These are phyloP conservation scores for Acer saccharum DNA, from an alignment of 345 rosid species.

Conservation along the genomic window DNA sequence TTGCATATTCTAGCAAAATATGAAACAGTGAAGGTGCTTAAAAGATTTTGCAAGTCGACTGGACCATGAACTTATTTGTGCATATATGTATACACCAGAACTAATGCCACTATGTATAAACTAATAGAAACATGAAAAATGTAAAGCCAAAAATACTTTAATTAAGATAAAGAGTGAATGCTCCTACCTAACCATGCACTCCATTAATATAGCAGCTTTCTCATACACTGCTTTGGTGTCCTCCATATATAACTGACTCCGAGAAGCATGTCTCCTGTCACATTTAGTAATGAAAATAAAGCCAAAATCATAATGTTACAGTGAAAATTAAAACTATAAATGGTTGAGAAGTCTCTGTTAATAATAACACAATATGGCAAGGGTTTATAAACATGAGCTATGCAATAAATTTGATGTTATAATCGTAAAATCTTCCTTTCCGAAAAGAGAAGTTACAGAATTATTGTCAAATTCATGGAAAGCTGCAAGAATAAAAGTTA, in stretches of 20 bases:
- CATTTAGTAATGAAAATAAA: constrained; percentile 18
- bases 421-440: not conserved
- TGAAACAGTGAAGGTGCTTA: no score
- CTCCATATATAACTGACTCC: constrained; percentile 40
- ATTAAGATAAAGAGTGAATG: not conserved
- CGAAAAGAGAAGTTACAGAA: not conserved
- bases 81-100: no score
- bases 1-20: no score
- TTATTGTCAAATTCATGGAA: not conserved
- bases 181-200: constrained; percentile 64
- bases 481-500: not conserved
- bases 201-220: constrained; percentile 56
- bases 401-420: not conserved
- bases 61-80: no score
- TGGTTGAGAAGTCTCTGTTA: not conserved
- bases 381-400: not conserved
- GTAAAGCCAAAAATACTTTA: not conserved
- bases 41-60: no score
- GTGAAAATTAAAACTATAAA: not conserved
- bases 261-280: constrained; percentile 64
- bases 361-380: not conserved
- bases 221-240: constrained; percentile 49
- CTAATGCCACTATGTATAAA: no score
- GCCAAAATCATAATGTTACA: not conserved
- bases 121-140: no score